Evolutionary conservation across 2,329 filamentous ascomycete genomes (phyloP).

Genomic region (Fusarium subglutinans): DNA sequence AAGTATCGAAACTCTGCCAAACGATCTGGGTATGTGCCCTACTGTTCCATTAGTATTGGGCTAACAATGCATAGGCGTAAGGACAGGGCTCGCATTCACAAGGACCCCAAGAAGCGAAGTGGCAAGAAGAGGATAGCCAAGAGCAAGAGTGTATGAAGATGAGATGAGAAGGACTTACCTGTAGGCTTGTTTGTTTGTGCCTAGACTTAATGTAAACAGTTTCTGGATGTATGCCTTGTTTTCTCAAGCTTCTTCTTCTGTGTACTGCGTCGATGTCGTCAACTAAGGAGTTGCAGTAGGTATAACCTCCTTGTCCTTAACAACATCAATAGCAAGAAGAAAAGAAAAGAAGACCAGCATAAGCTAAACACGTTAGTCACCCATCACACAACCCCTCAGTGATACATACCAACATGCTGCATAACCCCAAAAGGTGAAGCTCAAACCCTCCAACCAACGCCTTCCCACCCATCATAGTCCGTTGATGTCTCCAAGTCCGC

Average conservation of each 20-base stretch:
- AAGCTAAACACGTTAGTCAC: constrained; percentile 27
- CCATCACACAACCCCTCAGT: neutral
- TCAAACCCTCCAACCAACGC: constrained; percentile 47
- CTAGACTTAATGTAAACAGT: neutral
- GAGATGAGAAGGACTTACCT: neutral
- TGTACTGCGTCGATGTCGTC: rapidly evolving
- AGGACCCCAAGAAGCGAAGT: too few relatives aligned
- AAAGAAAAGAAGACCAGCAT: constrained; percentile 38
- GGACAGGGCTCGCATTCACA: neutral
- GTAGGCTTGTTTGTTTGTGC: neutral
- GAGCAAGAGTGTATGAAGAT: neutral
- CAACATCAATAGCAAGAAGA: constrained; percentile 36
- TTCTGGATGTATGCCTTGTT: neutral
- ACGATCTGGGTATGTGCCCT: too few relatives aligned
- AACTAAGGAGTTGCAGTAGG: neutral
- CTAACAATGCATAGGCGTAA: neutral
- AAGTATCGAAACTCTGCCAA: too few relatives aligned
- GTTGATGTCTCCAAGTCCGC: constrained; percentile 47
- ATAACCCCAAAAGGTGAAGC: constrained; percentile 37
- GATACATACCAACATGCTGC: constrained; percentile 26
- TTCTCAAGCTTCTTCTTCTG: neutral
- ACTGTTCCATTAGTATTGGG: neutral
- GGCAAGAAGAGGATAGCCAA: neutral
- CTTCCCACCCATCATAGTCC: constrained; percentile 43
- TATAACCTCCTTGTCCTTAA: neutral